Evolutionary conservation across 208 protist species (phyloP).

Genomic region (Jaenimonas drosophilae): DNA sequence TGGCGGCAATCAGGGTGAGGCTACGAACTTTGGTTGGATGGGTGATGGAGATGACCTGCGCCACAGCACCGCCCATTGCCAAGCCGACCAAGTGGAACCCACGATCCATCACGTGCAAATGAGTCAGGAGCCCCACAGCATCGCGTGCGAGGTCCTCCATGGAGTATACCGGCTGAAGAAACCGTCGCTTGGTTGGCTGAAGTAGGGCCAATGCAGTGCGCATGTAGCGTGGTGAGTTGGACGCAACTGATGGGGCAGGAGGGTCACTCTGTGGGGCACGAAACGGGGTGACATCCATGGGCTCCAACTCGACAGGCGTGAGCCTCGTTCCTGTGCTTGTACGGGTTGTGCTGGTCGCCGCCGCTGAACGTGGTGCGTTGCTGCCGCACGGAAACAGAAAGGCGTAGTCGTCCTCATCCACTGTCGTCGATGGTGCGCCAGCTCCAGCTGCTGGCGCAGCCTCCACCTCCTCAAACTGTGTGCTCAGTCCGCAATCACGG

Average conservation of each 20-base stretch:
- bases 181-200: background rate
- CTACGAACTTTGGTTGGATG: conserved; percentile 7
- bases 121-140: conserved; percentile 11
- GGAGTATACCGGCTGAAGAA: conserved; percentile 9
- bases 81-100: conserved; percentile 14
- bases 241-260: too few species aligned
- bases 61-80: conserved; percentile 21
- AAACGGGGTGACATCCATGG: too few species aligned
- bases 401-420: too few species aligned
- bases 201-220: conserved; percentile 4
- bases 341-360: too few species aligned
- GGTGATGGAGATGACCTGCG: conserved; percentile 15
- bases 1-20: conserved; percentile 10
- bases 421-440: too few species aligned
- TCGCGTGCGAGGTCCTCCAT: conserved; percentile 10
- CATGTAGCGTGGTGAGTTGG: too few species aligned
- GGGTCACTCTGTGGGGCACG: too few species aligned
- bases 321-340: too few species aligned
- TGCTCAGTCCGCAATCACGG: conserved; percentile 61
- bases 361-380: too few species aligned
- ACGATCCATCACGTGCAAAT: conserved; percentile 1
- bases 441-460: conserved; percentile 1
- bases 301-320: too few species aligned
- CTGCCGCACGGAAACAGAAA: too few species aligned
- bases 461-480: conserved; percentile 30